Conservation (phyloP, 768 basidiomycete genomes). For the Daedaleopsis sinensis region DNA sequence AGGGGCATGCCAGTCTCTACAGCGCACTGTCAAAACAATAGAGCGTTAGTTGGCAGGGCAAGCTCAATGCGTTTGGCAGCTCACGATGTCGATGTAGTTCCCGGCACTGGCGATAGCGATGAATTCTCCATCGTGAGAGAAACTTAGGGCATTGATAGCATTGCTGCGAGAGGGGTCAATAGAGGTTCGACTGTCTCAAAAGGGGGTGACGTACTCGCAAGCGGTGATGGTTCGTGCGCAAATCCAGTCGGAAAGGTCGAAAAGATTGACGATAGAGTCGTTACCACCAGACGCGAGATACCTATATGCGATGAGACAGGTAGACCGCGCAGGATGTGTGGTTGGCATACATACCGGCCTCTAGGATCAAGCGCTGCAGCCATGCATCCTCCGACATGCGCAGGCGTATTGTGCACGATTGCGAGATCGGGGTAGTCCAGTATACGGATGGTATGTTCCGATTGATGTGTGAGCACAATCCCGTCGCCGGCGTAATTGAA, state of each 20-base stretch:
- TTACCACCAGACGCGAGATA: conserved; percentile 81
- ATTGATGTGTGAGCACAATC: conserved; percentile 64
- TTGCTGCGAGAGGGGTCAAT: conserved; percentile 45
- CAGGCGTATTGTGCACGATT: conserved; percentile 62
- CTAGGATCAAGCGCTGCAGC: conserved; percentile 81
- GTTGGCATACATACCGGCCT: conserved; percentile 51
- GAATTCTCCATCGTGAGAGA: conserved; percentile 85
- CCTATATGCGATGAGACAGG: conserved; percentile 33
- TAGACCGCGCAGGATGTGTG: background rate
- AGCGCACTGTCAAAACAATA: conserved; percentile 57
- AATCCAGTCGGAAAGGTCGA: conserved; percentile 81
- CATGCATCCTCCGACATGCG: conserved; percentile 81
- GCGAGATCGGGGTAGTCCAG: conserved; percentile 68
- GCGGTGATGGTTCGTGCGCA: conserved; percentile 73
- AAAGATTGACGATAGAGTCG: conserved; percentile 83
- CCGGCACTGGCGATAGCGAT: conserved; percentile 76
- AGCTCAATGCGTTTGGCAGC: conserved; percentile 25
- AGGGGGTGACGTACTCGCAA: conserved; percentile 66
- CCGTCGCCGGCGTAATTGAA: conserved; percentile 80
- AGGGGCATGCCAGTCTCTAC: conserved; percentile 75
- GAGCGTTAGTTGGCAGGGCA: background rate
- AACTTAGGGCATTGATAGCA: conserved; percentile 72
- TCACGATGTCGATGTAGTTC: conserved; percentile 75
- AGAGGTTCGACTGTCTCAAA: conserved; percentile 2
- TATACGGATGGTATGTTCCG: conserved; percentile 66